Evolutionary conservation across 495 filamentous ascomycete genomes (phyloP).

Genomic region (Darksidea phi): DNA sequence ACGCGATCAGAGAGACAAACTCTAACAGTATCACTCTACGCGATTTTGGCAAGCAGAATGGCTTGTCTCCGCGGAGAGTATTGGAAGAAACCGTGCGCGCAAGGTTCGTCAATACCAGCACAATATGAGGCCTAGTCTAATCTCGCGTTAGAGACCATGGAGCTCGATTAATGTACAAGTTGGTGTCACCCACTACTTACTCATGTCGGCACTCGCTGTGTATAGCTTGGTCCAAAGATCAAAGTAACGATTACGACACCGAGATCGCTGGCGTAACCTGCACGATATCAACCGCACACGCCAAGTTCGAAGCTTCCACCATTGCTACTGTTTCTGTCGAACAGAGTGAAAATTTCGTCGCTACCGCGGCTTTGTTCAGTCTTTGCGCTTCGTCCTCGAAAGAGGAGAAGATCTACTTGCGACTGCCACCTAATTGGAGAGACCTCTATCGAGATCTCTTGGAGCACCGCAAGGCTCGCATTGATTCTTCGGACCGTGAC

Average conservation of each 20-base stretch:
- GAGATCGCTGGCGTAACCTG: conserved; percentile 46
- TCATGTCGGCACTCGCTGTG: conserved; percentile 70
- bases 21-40: conserved; percentile 56
- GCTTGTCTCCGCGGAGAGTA: conserved; percentile 66
- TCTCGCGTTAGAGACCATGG: conserved; percentile 57
- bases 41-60: conserved; percentile 79
- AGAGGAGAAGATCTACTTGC: conserved; percentile 80
- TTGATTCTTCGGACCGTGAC: conserved; percentile 65
- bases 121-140: background rate
- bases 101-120: conserved; percentile 53
- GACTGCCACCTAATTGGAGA: conserved; percentile 76
- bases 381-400: conserved; percentile 72
- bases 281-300: conserved; percentile 48
- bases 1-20: background rate
- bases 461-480: conserved; percentile 63
- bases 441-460: conserved; percentile 82
- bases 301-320: conserved; percentile 67
- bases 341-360: conserved; percentile 84
- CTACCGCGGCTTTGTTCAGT: conserved; percentile 76
- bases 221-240: conserved; percentile 77
- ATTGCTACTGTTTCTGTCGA: conserved; percentile 71
- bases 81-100: conserved; percentile 86
- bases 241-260: conserved; percentile 54
- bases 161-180: conserved; percentile 61
- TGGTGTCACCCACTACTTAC: conserved; percentile 69